Evolutionary conservation across 306 rosid genomes (phyloP).

Genomic region (Macrotyloma uniflorum): DNA sequence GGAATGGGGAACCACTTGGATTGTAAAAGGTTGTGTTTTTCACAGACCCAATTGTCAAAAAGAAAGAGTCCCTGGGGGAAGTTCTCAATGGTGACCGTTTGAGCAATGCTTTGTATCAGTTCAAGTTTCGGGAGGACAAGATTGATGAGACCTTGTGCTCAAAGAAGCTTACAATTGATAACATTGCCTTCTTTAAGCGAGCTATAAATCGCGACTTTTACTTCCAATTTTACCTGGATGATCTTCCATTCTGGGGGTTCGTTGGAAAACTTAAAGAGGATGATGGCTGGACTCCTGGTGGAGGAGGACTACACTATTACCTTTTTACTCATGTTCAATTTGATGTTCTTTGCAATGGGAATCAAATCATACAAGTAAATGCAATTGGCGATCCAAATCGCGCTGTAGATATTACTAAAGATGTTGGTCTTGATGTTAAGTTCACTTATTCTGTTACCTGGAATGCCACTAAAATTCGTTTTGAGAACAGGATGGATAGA

Average conservation of each 20-base stretch:
- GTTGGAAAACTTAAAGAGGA: constrained; percentile 77
- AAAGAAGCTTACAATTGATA: constrained; percentile 62
- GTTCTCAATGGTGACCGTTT: constrained; percentile 85
- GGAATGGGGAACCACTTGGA: constrained; percentile 9
- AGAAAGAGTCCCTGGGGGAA: constrained; percentile 87
- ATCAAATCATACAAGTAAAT: constrained; percentile 63
- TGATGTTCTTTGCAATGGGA: constrained; percentile 66
- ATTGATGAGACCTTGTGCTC: constrained; percentile 53
- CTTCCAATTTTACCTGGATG: constrained; percentile 90
- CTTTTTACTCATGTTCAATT: constrained; percentile 75
- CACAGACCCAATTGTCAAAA: constrained; percentile 70
- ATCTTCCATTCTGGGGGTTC: constrained; percentile 89
- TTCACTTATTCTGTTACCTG: constrained; percentile 84
- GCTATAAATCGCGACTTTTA: constrained; percentile 72
- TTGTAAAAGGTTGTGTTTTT: constrained; percentile 40
- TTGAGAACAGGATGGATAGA: constrained; percentile 71
- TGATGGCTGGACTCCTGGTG: constrained; percentile 48
- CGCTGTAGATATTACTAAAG: constrained; percentile 66
- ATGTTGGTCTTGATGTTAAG: constrained; percentile 58
- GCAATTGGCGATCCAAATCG: constrained; percentile 77
- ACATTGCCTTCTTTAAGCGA: constrained; percentile 61
- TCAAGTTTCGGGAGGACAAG: constrained; percentile 65
- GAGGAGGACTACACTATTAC: constrained; percentile 57
- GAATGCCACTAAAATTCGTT: constrained; percentile 56
- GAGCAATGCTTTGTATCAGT: constrained; percentile 58